Evolutionary conservation across 176 grass and related monocot genomes (phyloP), one percentile per base, ranked within the genome.

Genomic region (Themeda triandra): DNA sequence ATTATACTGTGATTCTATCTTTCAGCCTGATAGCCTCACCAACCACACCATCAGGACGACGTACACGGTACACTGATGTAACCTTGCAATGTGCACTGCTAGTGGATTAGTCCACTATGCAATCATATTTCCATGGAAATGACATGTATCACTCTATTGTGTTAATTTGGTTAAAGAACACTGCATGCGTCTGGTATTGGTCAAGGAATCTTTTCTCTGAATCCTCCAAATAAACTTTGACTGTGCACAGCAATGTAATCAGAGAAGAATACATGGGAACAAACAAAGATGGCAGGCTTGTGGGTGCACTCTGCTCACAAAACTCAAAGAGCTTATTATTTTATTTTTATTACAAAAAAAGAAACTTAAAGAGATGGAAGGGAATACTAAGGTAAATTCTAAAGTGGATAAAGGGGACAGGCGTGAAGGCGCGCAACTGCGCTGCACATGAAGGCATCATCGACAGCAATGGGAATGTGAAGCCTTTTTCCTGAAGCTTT

Each of bases 371-470:
- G 31, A 29, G 25, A 12, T 78, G 72, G 28, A 48, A 36, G 79
- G 70, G 73, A 90, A 66, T 37, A 4, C 13, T n/a, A 46, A 45
- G 36, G 36, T 45, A 60, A 59, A 69, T 51, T 46, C 5, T 23
- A 48, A 72, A 82, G 30, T 76, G 10, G 32, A 82, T 8, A 82
- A 82, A 82, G 32, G 71, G 40, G 19, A 66, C 44, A 72, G 25
- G 39, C 48, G 45, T 29, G 68, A 13, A n/a, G n/a, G 70, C 18
- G 44, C 23, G 80, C 49, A 68, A 30, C 3, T 48, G 5, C 74
- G 82, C 77, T 73, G 5, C 80, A 85, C 77, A 89, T 89, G 88
- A 85, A 86, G 25, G 24, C 69, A 80, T 65, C 41, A 54, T 74
- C 56, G 35, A 28, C 69, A 39, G 69, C 62, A 85, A 81, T 31